Evolutionary conservation across 768 basidiomycete species (phyloP).

Genomic region (Rhodotorula sphaerocarpa): DNA sequence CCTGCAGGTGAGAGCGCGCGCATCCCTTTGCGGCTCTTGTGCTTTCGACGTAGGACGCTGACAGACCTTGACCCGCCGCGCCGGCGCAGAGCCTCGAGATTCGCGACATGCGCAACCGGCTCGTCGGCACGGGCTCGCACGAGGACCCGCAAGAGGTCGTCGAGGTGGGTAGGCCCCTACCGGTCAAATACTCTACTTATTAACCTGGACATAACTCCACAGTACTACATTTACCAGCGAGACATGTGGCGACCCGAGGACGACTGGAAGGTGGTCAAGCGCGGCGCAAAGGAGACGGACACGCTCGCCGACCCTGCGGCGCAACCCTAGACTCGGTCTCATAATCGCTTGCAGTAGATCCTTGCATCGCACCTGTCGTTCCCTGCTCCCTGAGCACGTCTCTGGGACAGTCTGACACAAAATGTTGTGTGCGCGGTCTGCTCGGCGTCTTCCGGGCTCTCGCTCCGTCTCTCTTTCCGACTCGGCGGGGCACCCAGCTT

Average conservation of each 20-base stretch:
- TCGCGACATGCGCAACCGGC: conserved; percentile 7
- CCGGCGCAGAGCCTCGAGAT: conserved; percentile 29
- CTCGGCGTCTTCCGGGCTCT: no score
- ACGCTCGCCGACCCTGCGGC: conserved; percentile 27
- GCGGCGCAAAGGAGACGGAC: conserved; percentile 26
- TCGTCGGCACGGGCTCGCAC: conserved; percentile 24
- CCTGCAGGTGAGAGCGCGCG: conserved; percentile 29
- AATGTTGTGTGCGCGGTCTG: no score
- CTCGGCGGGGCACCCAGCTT: no score
- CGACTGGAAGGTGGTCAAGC: conserved; percentile 29
- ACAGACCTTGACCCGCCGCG: no score
- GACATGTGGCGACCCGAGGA: conserved; percentile 36
- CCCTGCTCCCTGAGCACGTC: not conserved
- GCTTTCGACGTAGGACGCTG: not conserved
- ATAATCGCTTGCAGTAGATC: no score
- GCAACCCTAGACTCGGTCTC: conserved; percentile 10
- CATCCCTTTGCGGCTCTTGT: not conserved
- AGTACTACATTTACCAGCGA: conserved; percentile 33
- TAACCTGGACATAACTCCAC: no score
- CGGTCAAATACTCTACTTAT: no score
- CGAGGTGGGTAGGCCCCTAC: conserved; percentile 7
- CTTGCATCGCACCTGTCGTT: no score
- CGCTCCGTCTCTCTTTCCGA: no score
- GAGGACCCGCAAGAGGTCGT: conserved; percentile 8
- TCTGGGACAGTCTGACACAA: no score